phyloP scores from a whole-genome alignment of 768 basidiomycete species.

The Candolleomyces aberdarensis region DNA sequence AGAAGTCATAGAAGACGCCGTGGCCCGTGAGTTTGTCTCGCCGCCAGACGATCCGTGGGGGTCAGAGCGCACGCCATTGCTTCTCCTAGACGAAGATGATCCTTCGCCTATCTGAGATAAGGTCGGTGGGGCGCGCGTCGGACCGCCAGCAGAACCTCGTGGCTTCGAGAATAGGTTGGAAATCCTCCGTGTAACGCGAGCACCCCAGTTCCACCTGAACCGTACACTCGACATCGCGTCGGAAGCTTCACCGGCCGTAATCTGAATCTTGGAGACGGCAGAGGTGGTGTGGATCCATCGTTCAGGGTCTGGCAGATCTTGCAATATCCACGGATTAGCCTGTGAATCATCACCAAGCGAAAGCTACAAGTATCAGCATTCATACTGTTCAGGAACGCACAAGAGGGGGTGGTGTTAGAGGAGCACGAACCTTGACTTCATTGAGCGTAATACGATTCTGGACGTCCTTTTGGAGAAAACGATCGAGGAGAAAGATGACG shows the following conservation, averaged over 20 bases:
- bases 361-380: conserved; percentile 7
- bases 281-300: conserved; percentile 61
- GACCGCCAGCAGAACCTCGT: neutral
- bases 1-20: no score
- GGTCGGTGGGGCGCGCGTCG: neutral
- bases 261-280: conserved; percentile 29
- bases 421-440: conserved; percentile 65
- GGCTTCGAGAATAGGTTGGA: conserved; percentile 46
- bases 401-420: conserved; percentile 11
- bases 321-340: conserved; percentile 64
- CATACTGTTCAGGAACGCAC: conserved; percentile 4
- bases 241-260: conserved; percentile 75
- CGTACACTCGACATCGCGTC: conserved; percentile 66
- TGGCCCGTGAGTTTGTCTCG: no score
- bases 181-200: conserved; percentile 38
- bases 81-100: neutral
- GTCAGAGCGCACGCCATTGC: neutral
- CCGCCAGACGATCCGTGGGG: neutral
- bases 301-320: conserved; percentile 61
- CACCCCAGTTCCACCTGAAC: conserved; percentile 61
- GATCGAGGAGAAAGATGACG: conserved; percentile 69
- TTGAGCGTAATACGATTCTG: conserved; percentile 71
- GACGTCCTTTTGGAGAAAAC: conserved; percentile 79
- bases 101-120: neutral
- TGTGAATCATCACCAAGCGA: conserved; percentile 22